Evolutionary conservation across 805 yeast genomes (phyloP), one percentile per base, ranked within the genome.

Genomic region (Zygoascus biomembranicola): DNA sequence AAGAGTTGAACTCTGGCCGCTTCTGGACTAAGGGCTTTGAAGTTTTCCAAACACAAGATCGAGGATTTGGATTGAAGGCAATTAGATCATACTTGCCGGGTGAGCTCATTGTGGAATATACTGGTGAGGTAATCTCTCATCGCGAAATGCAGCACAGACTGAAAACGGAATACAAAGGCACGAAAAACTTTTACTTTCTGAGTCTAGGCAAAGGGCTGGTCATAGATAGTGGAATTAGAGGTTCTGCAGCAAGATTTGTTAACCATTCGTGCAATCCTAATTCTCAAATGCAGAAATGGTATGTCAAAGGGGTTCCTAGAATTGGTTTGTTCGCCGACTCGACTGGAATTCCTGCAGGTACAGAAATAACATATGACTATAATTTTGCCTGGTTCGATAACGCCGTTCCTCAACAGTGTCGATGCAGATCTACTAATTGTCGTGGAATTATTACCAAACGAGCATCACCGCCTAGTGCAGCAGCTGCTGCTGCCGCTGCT

Each of bases 181-280:
- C 65, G 1, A 46, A 55, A 31, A 63, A 73, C 51, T 76, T 67
- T 56, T 75, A 75, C 60, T 72, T 73, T 58, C 61, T 77, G 47
- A 68, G 73, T 57, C 63, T 76, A 41, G 75, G 74, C 20, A 67
- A 71, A 49, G 74, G 76, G 9, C 63, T 68, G 18, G 73, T 74
- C 19, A 73, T 77, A 50, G 79, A 76, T 59, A 69, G 75, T 41
- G 74, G 75, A 11, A 66, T 59, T 14, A 65, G 71, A 48, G 81
- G 81, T 0, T 74, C 79, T 4, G 69, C 70, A 28, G 81, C 81
- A 0, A 63, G 80, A 41, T 77, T 75, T 62, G 78, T 74, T 31
- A 77, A 77, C 61, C 81, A 77, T 57, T 74, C 79, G 14, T 75
- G 79, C 59, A 61, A 63, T 50, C 80, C 81, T 48, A 77, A 77